A percentile compares a stretch with the other conserved stretches of the same genome.
These are phyloP conservation scores for Lentinus tigrinus DNA, from an alignment of 768 basidiomycete species.

Conservation along the genomic window DNA sequence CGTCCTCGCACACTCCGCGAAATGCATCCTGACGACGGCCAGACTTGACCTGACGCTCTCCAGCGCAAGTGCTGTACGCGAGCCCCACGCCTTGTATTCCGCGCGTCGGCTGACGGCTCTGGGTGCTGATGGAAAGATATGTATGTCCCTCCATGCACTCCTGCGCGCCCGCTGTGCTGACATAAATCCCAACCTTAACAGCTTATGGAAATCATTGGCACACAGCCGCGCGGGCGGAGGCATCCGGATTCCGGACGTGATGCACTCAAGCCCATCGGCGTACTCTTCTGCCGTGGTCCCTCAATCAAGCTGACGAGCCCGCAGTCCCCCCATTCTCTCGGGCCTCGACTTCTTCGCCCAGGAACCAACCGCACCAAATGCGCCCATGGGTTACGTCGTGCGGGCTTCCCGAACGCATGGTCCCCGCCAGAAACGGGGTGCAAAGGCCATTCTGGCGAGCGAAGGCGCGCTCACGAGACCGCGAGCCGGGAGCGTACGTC, in stretches of 20 bases:
- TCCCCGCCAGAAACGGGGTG: constrained; percentile 9
- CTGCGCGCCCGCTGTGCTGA: constrained; percentile 20
- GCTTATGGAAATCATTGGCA: constrained; percentile 12
- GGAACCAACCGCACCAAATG: constrained; percentile 11
- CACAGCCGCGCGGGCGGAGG: not conserved
- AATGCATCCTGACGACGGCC: constrained; percentile 1
- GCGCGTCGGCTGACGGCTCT: constrained; percentile 7
- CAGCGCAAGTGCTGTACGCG: constrained; percentile 1
- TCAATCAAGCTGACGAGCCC: constrained; percentile 13
- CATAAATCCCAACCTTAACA: constrained; percentile 21
- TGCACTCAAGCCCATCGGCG: constrained; percentile 4
- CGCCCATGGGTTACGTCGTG: constrained; percentile 9
- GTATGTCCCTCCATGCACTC: not conserved
- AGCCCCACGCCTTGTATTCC: constrained; percentile 12
- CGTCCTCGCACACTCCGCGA: constrained; percentile 8
- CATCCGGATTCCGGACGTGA: constrained; percentile 3
- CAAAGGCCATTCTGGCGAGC: constrained; percentile 8
- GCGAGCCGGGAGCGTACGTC: not conserved
- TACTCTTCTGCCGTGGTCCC: constrained; percentile 3
- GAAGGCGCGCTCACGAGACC: constrained; percentile 12
- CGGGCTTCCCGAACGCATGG: constrained; percentile 15
- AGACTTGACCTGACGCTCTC: not conserved
- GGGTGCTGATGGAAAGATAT: constrained; percentile 17
- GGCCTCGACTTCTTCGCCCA: not conserved
- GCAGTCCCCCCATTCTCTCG: constrained; percentile 1